Evolutionary conservation across 768 basidiomycete genomes (phyloP).

Genomic region (Zangia roseola): DNA sequence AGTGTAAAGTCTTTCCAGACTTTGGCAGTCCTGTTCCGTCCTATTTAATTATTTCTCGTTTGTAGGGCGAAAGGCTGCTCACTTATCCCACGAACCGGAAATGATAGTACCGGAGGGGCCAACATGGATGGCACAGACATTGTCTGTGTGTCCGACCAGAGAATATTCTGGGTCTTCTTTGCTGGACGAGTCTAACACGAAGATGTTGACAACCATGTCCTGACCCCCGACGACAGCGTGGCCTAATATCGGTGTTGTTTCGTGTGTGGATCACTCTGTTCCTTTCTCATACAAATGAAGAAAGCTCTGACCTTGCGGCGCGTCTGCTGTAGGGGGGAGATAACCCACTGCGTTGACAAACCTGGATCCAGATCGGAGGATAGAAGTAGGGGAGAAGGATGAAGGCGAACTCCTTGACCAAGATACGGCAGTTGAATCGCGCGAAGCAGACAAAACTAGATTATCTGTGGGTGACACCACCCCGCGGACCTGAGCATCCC

Average conservation of each 20-base stretch:
- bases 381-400: constrained; percentile 53
- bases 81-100: constrained; percentile 98
- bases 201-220: constrained; percentile 85
- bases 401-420: constrained; percentile 63
- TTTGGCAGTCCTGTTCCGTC: constrained; percentile 74
- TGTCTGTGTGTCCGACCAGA: constrained; percentile 85
- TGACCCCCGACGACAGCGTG: constrained; percentile 87
- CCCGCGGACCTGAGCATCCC: constrained; percentile 67
- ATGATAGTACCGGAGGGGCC: constrained; percentile 72
- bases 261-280: background rate
- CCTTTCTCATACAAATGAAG: background rate
- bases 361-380: constrained; percentile 64
- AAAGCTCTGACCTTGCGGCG: constrained; percentile 59
- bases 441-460: constrained; percentile 85
- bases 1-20: constrained; percentile 84
- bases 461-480: constrained; percentile 73
- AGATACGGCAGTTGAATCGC: constrained; percentile 86
- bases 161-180: constrained; percentile 77
- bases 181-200: constrained; percentile 52
- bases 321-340: constrained; percentile 63
- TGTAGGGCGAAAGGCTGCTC: constrained; percentile 25
- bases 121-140: constrained; percentile 83
- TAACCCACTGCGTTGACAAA: constrained; percentile 84
- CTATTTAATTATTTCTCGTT: background rate
- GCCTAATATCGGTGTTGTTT: constrained; percentile 44